Percentiles rank a stretch among this genome's conserved stretches.
Conservation (phyloP, 345 rosid species). For the Abelmoschus esculentus region DNA sequence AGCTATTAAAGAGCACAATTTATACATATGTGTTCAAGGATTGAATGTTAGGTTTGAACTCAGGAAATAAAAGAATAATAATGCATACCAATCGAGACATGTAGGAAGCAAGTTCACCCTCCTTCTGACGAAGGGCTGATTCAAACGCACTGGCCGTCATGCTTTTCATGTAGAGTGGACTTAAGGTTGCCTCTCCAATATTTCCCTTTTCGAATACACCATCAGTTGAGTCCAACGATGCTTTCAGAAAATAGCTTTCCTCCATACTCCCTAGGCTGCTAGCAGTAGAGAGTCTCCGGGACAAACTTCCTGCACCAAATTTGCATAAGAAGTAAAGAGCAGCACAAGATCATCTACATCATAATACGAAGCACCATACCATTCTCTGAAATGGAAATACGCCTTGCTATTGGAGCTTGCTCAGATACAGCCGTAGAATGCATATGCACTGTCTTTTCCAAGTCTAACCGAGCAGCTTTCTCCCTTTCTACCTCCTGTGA, state of each 20-base stretch:
- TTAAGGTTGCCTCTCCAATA: slow-evolving; percentile 52
- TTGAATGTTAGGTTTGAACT: background rate
- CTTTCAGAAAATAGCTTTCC: slow-evolving; percentile 93
- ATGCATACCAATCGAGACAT: slow-evolving; percentile 87
- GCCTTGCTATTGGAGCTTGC: slow-evolving; percentile 46
- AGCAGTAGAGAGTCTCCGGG: slow-evolving; percentile 70
- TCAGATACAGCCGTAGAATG: slow-evolving; percentile 51
- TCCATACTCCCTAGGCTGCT: slow-evolving; percentile 93
- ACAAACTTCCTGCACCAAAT: slow-evolving; percentile 50
- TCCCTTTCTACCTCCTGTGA: slow-evolving; percentile 85
- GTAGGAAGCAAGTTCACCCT: slow-evolving; percentile 96
- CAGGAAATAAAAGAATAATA: slow-evolving; percentile 13
- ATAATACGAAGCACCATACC: slow-evolving; percentile 35
- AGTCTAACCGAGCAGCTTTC: slow-evolving; percentile 73
- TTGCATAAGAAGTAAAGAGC: slow-evolving; percentile 8
- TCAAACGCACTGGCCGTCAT: slow-evolving; percentile 91
- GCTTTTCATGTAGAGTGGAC: slow-evolving; percentile 87
- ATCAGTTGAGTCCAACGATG: slow-evolving; percentile 86
- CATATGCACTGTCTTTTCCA: slow-evolving; percentile 61
- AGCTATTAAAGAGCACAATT: background rate
- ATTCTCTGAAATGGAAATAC: slow-evolving; percentile 54
- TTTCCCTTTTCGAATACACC: slow-evolving; percentile 64
- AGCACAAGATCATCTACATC: slow-evolving; percentile 11
- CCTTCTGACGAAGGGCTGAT: slow-evolving; percentile 94
- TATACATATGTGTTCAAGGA: background rate